phyloP scores from a whole-genome alignment of 495 filamentous ascomycete genomes.

The Penicillium silybi region DNA sequence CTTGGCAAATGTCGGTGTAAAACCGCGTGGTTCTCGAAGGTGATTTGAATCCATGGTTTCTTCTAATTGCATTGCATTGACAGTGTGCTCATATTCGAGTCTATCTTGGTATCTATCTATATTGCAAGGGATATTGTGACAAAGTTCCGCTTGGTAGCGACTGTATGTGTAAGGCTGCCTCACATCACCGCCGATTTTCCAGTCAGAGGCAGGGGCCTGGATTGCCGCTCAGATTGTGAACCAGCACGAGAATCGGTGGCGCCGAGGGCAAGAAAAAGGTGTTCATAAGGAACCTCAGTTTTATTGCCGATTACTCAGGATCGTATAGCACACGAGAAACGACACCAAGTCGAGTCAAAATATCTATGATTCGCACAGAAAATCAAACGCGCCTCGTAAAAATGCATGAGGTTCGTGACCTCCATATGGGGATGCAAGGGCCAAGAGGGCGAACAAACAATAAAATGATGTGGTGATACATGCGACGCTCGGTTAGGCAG shows the following conservation, averaged over 20 bases:
- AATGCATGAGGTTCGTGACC: conserved; percentile 13
- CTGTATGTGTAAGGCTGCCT: neutral
- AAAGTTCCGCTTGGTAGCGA: neutral
- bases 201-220: neutral
- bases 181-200: neutral
- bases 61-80: no score
- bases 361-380: neutral
- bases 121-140: neutral
- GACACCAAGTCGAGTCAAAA: neutral
- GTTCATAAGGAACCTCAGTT: neutral
- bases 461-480: conserved; percentile 9
- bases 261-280: neutral
- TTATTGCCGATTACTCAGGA: neutral
- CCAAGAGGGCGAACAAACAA: neutral
- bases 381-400: conserved; percentile 15
- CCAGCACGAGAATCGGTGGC: no score
- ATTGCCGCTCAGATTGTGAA: neutral
- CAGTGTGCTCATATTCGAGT: neutral
- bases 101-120: no score
- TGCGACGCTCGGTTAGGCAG: neutral
- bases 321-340: neutral
- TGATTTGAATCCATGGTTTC: no score
- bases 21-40: no score
- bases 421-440: neutral
- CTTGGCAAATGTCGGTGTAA: no score